Evolutionary conservation across 2,329 filamentous ascomycete species (phyloP), one percentile per base, ranked within the genome.

Genomic region (Myriosclerotinia scirpicola): DNA sequence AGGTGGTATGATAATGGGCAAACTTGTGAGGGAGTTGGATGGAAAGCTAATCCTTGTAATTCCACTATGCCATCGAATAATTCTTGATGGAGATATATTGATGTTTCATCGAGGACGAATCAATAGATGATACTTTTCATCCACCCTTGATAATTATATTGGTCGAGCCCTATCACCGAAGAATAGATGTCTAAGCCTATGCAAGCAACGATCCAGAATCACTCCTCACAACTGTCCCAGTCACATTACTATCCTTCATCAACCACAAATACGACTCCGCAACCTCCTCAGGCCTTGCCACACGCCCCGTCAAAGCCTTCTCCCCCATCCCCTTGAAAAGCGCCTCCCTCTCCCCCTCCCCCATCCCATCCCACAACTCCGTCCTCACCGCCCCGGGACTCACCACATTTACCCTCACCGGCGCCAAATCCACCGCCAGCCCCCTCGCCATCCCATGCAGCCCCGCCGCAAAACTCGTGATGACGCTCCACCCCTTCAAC

Each of bases 351-450:
- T 83, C 64, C 53, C 80, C 80, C 38, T 63, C 52, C 6, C 8
- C 12, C 52, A 72, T 48, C 1, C 52, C 30, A 5, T 60, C 75
- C 78, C 77, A 82, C 17, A 86, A 61, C 63, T 81, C 81, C 7
- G 85, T 87, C 50, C 80, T 75, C 0, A 84, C 79, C 0, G 80
- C 78, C 0, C 87, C 88, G 0, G 87, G 86, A 64, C 77, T 79
- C 1, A 90, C 84, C 0, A 83, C 73, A 73, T 91, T 91, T 36
- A 90, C 87, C 2, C 89, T 78, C 11, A 90, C 76, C 0, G 88
- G 88, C 69, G 81, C 82, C 65, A 91, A 73, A 71, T 90, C 87
- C 42, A 90, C 72, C 2, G 88, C 88, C 44, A 91, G 76, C 3
- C 80, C 82, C 2, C 84, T 79, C 2, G 80, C 79, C 74, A 89